Percentiles rank a stretch among this genome's conserved stretches.
phyloP scores from a whole-genome alignment of 306 rosid species.

The Cucurbita moschata region DNA sequence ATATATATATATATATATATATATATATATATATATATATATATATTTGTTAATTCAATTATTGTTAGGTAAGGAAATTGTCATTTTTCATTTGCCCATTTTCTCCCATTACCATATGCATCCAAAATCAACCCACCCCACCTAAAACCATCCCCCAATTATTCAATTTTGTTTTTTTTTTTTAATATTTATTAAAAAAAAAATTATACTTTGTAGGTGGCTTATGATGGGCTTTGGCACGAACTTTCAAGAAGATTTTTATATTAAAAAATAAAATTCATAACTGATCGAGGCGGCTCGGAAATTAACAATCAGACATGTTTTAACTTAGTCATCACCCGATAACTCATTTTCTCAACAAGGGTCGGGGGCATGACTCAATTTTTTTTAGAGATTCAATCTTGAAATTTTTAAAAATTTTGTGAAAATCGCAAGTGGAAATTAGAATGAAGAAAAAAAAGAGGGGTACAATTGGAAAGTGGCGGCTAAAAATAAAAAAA shows the following conservation, averaged over 20 bases:
- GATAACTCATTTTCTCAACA: too few species aligned
- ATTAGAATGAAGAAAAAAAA: too few species aligned
- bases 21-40: too few species aligned
- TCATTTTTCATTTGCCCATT: neutral
- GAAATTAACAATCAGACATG: too few species aligned
- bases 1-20: too few species aligned
- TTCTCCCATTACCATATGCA: neutral
- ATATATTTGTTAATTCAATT: neutral
- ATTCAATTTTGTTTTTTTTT: neutral
- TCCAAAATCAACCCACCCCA: neutral
- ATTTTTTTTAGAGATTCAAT: too few species aligned
- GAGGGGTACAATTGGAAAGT: conserved; percentile 5
- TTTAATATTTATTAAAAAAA: neutral
- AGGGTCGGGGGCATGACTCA: too few species aligned
- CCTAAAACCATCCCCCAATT: neutral
- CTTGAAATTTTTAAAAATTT: too few species aligned
- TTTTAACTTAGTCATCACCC: too few species aligned
- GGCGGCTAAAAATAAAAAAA: neutral
- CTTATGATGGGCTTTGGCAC: neutral
- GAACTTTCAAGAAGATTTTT: neutral
- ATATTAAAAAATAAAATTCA: too few species aligned
- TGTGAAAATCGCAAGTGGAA: too few species aligned
- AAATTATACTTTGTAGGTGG: neutral
- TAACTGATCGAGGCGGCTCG: too few species aligned
- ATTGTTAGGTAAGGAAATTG: conserved; percentile 1